Conservation (phyloP, 2,329 filamentous ascomycete genomes). For the Diaporthe velutina region DNA sequence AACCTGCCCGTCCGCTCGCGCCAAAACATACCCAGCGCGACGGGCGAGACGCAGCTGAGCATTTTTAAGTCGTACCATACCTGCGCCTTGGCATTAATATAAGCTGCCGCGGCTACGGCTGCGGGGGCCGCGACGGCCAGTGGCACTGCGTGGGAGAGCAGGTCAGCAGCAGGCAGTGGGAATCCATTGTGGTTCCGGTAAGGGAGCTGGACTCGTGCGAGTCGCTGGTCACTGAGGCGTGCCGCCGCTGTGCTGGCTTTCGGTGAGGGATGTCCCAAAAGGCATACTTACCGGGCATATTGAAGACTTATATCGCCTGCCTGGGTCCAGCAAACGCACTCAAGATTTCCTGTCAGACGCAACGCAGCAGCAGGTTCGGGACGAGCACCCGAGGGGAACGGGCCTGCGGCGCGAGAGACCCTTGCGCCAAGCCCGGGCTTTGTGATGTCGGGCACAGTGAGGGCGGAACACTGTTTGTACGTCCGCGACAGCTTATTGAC, state of each 20-base stretch:
- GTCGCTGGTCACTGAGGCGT: neutral
- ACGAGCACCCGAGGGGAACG: neutral
- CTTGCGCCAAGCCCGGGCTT: slow-evolving; percentile 1
- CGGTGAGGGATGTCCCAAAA: neutral
- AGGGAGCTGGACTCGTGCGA: neutral
- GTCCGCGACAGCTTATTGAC: slow-evolving; percentile 11
- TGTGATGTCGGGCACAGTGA: neutral
- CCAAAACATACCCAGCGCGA: slow-evolving; percentile 56
- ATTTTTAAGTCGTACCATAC: slow-evolving; percentile 76
- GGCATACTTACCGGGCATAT: slow-evolving; percentile 35
- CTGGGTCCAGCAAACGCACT: neutral
- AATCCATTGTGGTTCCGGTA: neutral
- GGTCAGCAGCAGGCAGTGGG: slow-evolving; percentile 35
- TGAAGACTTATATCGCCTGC: neutral
- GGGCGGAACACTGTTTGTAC: neutral
- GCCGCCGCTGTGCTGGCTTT: neutral
- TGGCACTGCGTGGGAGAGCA: slow-evolving; percentile 57
- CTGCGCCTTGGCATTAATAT: slow-evolving; percentile 79
- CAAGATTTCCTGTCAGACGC: neutral
- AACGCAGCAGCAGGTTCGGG: neutral
- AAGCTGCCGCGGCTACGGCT: slow-evolving; percentile 76
- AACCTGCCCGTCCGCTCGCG: slow-evolving; percentile 71
- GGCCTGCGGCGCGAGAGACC: neutral
- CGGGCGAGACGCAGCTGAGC: slow-evolving; percentile 65
- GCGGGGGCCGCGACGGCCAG: slow-evolving; percentile 70